Evolutionary conservation across 352 stramenopile species (phyloP), one percentile per base, ranked within the genome.

Genomic region (Peronospora belbahrii): DNA sequence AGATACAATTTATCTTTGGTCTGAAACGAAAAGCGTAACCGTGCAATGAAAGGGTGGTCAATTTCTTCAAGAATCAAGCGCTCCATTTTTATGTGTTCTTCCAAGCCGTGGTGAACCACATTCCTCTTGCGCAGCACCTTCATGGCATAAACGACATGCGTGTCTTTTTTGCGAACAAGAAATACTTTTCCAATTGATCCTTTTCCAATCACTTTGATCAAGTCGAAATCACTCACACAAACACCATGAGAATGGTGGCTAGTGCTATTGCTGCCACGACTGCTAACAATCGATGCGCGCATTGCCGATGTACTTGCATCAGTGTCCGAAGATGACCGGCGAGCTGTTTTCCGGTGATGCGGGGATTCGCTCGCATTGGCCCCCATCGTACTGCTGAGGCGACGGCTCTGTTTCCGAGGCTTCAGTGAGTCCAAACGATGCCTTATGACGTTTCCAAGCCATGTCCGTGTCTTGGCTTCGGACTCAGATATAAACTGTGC

Each of bases 61-160:
- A 97, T 83, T 51, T 97, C 84, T 53, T 97, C 96, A 18, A 99
- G 77, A 71, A 99, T 99, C 41, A 98, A 77, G 0, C 95, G 82
- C 67, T 99, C 97, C 0, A 94, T 96, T 54, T 97, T 92, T 45
- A 98, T 96, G 42, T 98, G 93, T 55, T 97, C 85, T 33, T 98
- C 77, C 19, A 93, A 79, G 7, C 96, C 95, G 11, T 96, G 79
- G 14, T 85, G 78, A 45, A 98, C 62, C 23, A 99, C 74, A 33
- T 94, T 84, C 24, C 70, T 70, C 52, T 98, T 97, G 59, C 98
- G 98, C 27, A 99, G 96, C 27, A 98, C 87, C 65, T 99, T 99
- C 94, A 99, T 99, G 4, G 96, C 96, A 50, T 94, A 96, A 17
- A 98, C 81, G 17, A 90, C 69, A 31, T 83, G 65, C 13, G 92